Evolutionary conservation across 2,329 filamentous ascomycete species (phyloP).

Genomic region (Fusarium udum): DNA sequence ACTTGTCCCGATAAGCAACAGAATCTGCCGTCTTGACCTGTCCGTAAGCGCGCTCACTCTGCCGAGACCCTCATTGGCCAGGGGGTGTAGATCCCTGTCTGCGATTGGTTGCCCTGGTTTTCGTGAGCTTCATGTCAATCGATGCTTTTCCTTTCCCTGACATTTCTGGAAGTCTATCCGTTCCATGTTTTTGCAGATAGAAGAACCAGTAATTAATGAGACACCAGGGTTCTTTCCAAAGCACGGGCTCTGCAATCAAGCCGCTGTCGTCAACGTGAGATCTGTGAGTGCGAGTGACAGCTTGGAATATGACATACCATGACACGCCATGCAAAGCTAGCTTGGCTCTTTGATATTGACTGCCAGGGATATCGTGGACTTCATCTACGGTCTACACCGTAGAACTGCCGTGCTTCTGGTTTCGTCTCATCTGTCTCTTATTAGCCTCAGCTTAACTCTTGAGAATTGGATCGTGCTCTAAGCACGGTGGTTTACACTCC

Average conservation of each 20-base stretch:
- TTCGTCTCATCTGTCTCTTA: not conserved
- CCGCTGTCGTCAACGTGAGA: conserved; percentile 19
- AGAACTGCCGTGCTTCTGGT: not conserved
- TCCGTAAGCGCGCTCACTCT: conserved; percentile 10
- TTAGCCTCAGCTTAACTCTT: not conserved
- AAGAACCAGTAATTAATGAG: conserved; percentile 1
- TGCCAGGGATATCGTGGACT: not conserved
- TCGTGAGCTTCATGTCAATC: conserved; percentile 14
- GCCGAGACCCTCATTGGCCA: conserved; percentile 32
- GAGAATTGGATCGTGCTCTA: conserved; percentile 13
- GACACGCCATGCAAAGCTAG: not conserved
- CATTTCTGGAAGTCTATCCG: conserved; percentile 13
- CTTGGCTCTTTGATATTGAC: not conserved
- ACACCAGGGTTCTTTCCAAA: not conserved
- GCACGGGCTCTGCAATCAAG: conserved; percentile 10
- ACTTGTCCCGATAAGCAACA: conserved; percentile 1
- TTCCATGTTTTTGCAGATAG: not conserved
- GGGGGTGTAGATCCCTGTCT: not conserved
- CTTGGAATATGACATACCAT: conserved; percentile 2
- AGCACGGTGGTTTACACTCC: not conserved
- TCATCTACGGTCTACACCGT: not conserved
- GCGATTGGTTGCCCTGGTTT: conserved; percentile 42
- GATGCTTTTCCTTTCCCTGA: not conserved
- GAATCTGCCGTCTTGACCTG: not conserved
- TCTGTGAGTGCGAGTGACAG: conserved; percentile 5